Evolutionary conservation across 2,329 filamentous ascomycete species (phyloP).

Genomic region (Aureobasidium sp.): DNA sequence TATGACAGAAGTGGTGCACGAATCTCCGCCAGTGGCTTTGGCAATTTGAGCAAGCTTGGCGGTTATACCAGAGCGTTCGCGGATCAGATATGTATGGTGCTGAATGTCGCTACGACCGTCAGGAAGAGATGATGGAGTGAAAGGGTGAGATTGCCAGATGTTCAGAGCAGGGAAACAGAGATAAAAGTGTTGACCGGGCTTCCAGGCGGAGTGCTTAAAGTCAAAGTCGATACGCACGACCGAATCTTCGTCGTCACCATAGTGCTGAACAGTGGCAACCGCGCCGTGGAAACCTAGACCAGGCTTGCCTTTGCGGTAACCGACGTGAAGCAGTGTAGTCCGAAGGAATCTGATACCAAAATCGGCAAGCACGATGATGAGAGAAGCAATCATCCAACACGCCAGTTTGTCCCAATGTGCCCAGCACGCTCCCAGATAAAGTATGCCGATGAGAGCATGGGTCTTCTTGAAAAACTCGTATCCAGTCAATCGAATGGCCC

Average conservation of each 20-base stretch:
- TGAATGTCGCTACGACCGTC: constrained; percentile 22
- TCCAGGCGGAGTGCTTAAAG: constrained; percentile 51
- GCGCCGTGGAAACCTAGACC: constrained; percentile 48
- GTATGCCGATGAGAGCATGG: constrained; percentile 62
- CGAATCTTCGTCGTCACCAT: constrained; percentile 51
- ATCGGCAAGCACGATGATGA: constrained; percentile 58
- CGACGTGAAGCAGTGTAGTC: constrained; percentile 52
- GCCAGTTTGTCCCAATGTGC: constrained; percentile 61
- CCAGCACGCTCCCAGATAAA: constrained; percentile 69
- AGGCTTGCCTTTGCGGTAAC: constrained; percentile 30
- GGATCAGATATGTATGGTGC: constrained; percentile 29
- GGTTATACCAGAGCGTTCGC: constrained; percentile 46
- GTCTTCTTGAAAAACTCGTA: constrained; percentile 71
- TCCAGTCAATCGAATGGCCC: constrained; percentile 56
- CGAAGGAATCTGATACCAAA: constrained; percentile 50
- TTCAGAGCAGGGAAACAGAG: constrained; percentile 57
- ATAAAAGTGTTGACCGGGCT: constrained; percentile 62
- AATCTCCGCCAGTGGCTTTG: constrained; percentile 35
- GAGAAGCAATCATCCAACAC: constrained; percentile 59
- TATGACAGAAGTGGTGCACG: constrained; percentile 48
- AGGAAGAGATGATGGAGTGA: constrained; percentile 52
- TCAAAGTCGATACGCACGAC: constrained; percentile 58
- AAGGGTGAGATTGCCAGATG: constrained; percentile 65
- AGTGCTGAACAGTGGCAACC: constrained; percentile 43
- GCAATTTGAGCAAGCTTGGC: constrained; percentile 42